Base-by-base conservation (phyloP, 1,139 yeast species). In the Yamadazyma conglobata region DNA sequence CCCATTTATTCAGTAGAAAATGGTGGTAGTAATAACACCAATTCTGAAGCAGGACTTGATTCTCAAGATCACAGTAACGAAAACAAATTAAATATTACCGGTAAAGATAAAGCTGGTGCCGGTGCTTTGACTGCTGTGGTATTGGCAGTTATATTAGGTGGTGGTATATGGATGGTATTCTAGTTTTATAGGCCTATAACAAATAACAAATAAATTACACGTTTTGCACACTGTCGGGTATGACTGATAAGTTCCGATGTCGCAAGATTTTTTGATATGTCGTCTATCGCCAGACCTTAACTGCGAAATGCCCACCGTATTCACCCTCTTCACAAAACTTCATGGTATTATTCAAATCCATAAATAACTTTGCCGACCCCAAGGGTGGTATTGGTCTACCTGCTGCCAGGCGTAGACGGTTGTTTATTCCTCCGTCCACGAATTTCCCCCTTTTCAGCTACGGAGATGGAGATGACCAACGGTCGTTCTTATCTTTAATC, bases 351-450 rank as follows among this genome's bases (percentile, higher is more conserved):
- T 67, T 66, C 31, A 52, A 56, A 33, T 46, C 62, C 9, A 65
- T 68, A 30, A 68, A 68, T 42, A 56, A 56, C 39, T 52, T 67
- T 27, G 70, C 72, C 26, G 65, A 64, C 41, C 71, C 72, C 12
- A 54, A 56, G 28, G 57, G 60, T n/a, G 54, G 54, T 7, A 47
- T 47, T 3, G 63, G 61, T 5, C 37, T 60, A 14, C 60, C 67
- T 5, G 62, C 62, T 15, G 65, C 65, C 18, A 50, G 72, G 31
- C 52, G 73, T 34, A 52, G 73, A 36, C 52, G 70, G 28, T 46
- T 69, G 15, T 81, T 76, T 50, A 71, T 81, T n/a, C 86, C 87
- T 1, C 87, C 88, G 0, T 75, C 84, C 25, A 80, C 85, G 1
- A 72, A 76, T 43, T 72, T 74, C 31, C 88, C 88, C 1, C 56